Percentiles rank a stretch among this genome's conserved stretches.
Evolutionary conservation across 768 basidiomycete species (phyloP).

Genomic region (Boletus rufocinnamomeus): DNA sequence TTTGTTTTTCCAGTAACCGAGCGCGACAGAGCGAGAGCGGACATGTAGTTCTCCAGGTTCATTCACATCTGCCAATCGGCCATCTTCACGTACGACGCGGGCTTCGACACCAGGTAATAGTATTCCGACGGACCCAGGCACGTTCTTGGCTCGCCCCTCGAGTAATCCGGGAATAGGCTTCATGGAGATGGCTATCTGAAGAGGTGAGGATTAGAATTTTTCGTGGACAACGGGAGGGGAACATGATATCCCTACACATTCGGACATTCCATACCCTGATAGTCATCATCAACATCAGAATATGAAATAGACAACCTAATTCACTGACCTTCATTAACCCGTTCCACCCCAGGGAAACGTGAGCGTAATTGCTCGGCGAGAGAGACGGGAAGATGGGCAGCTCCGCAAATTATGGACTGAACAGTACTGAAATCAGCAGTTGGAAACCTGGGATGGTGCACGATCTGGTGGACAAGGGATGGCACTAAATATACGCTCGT

Average conservation of each 20-base stretch:
- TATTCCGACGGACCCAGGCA: constrained; percentile 53
- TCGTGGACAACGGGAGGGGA: background rate
- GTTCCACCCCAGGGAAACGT: constrained; percentile 38
- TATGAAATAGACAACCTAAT: background rate
- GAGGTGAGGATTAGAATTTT: background rate
- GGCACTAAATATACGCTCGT: constrained; percentile 56
- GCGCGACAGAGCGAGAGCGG: constrained; percentile 52
- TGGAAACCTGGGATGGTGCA: constrained; percentile 49
- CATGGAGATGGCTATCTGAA: constrained; percentile 53
- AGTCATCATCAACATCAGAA: constrained; percentile 6
- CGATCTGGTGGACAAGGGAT: constrained; percentile 64
- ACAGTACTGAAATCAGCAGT: constrained; percentile 58
- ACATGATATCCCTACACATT: constrained; percentile 46
- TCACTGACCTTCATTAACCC: constrained; percentile 49
- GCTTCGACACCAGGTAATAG: constrained; percentile 66
- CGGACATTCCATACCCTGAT: constrained; percentile 73
- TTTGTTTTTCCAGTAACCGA: constrained; percentile 76
- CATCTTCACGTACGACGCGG: constrained; percentile 60
- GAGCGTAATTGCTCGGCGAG: constrained; percentile 45
- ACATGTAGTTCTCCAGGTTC: constrained; percentile 72
- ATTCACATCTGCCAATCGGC: constrained; percentile 49
- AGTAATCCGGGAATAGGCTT: constrained; percentile 50
- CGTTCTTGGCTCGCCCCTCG: constrained; percentile 41
- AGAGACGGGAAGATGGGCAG: constrained; percentile 65
- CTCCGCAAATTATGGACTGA: constrained; percentile 49